Percentiles rank a stretch among this genome's conserved stretches.
Conservation (phyloP, 2,329 filamentous ascomycete genomes). For the Davidsoniella virescens region DNA sequence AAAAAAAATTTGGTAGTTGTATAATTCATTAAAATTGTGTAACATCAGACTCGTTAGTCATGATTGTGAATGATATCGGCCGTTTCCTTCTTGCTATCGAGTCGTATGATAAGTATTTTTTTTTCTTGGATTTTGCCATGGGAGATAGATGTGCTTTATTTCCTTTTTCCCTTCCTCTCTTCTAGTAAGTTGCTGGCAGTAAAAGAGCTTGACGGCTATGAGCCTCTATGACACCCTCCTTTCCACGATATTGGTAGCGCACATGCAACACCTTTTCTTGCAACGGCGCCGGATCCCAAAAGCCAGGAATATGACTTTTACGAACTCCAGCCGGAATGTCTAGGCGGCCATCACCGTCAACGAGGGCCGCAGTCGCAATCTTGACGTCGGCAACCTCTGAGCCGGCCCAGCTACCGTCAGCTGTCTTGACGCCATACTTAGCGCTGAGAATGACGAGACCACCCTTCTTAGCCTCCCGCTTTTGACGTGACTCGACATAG, state of each 20-base stretch:
- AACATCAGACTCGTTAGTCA: too few relatives aligned
- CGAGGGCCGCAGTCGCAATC: slow-evolving; percentile 29
- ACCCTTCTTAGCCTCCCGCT: slow-evolving; percentile 20
- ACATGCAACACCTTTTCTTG: slow-evolving; percentile 29
- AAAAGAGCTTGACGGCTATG: slow-evolving; percentile 21
- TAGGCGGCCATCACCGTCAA: slow-evolving; percentile 23
- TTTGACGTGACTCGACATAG: slow-evolving; percentile 25
- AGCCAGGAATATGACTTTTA: slow-evolving; percentile 30
- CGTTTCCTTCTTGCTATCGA: too few relatives aligned
- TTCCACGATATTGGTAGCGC: slow-evolving; percentile 23
- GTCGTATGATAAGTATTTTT: background rate
- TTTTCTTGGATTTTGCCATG: background rate
- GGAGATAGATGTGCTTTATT: background rate
- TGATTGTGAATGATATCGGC: too few relatives aligned
- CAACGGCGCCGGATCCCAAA: slow-evolving; percentile 33
- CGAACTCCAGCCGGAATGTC: slow-evolving; percentile 25
- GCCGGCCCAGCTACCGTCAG: slow-evolving; percentile 18
- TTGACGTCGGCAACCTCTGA: slow-evolving; percentile 35
- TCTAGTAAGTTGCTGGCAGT: background rate
- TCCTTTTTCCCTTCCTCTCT: background rate
- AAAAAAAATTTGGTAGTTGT: too few relatives aligned
- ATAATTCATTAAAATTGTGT: too few relatives aligned
- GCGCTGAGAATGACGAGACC: slow-evolving; percentile 33
- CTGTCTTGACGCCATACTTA: slow-evolving; percentile 27
- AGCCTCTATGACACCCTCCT: slow-evolving; percentile 20